Base-by-base conservation (phyloP, 1,284 basidiomycete genomes). In the Heterobasidion irregulare region DNA sequence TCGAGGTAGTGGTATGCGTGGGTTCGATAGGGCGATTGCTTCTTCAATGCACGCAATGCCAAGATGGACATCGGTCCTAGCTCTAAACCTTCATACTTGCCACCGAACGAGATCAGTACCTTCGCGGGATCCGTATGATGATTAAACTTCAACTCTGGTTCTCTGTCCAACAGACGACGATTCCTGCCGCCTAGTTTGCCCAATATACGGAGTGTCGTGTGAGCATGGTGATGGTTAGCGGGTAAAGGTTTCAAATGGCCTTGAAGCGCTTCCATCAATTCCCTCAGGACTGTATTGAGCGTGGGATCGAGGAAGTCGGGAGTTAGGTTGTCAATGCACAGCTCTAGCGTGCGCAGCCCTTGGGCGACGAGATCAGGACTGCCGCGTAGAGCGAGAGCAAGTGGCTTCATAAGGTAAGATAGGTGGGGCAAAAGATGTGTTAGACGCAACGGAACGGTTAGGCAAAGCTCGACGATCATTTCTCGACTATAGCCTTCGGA, bases 281-380 rank as follows among this genome's bases (percentile, higher is more conserved):
- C 95, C 48, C 94, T 80, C 48, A 97, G 77, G 41, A 98, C 93
- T 0, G 93, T 94, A 59, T 86, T 92, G 66, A 99, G 84, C 2
- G 95, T 97, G 0, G 97, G 98, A 65, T 99, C 97, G 33, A 99
- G 79, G 76, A 99, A 99, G 68, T 99, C 97, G 16, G 95, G 94
- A 0, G 95, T 98, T 26, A 99, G 79, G 66, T 99, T 99, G 75
- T 99, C 98, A 67, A 99, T 98, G 72, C 96, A 99, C n/a, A 99
- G 79, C 71, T 99, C 98, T 57, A 99, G 82, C 0, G 97, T 99
- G 6, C 98, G 85, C 36, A 99, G 76, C 47, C 97, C 97, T 74
- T 99, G 97, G 47, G 93, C 89, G 56, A 99, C 91, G 51, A 98
- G 83, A 58, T 99, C 96, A 4, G 89, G 81, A 44, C 82, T 83